A percentile compares a stretch with the other conserved stretches of the same genome.
These are phyloP conservation scores for Aspergillus amoenus DNA, from an alignment of 2,329 filamentous ascomycete species.

Conservation along the genomic window DNA sequence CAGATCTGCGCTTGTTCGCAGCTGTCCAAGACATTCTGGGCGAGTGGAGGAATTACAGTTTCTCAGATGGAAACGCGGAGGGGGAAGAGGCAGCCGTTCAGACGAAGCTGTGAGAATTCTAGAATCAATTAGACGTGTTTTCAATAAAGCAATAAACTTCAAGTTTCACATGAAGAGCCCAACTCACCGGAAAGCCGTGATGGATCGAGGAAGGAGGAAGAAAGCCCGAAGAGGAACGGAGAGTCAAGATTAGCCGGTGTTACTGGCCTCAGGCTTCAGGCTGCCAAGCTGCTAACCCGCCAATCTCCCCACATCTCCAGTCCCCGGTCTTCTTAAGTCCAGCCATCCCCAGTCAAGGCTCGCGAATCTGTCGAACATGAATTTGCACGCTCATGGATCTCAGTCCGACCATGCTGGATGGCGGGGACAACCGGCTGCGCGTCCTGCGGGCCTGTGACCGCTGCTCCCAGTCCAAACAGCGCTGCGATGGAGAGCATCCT, in stretches of 20 bases:
- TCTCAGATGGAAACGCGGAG: slow-evolving; percentile 5
- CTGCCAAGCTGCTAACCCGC: no score
- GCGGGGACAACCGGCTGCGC: slow-evolving; percentile 7
- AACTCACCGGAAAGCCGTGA: background rate
- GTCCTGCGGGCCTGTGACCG: slow-evolving; percentile 11
- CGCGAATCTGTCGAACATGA: background rate
- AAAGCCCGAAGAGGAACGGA: no score
- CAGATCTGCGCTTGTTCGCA: slow-evolving; percentile 31
- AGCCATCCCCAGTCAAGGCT: no score
- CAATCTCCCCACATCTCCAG: background rate
- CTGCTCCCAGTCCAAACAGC: slow-evolving; percentile 12
- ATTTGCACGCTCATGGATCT: background rate
- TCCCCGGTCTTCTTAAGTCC: background rate
- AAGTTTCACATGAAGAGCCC: background rate
- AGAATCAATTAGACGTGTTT: background rate
- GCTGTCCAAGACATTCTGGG: slow-evolving; percentile 61
- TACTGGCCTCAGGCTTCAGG: no score
- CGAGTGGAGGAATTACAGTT: slow-evolving; percentile 59
- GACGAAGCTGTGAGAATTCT: background rate
- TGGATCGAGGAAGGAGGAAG: background rate
- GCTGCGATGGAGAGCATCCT: slow-evolving; percentile 7
- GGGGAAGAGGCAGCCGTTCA: background rate
- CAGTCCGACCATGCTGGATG: background rate
- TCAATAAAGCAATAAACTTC: background rate
- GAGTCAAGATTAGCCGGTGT: no score